These are phyloP conservation scores for Mucor ambiguus DNA, from an alignment of 371 early-diverging fungal species.

Conservation along the genomic window DNA sequence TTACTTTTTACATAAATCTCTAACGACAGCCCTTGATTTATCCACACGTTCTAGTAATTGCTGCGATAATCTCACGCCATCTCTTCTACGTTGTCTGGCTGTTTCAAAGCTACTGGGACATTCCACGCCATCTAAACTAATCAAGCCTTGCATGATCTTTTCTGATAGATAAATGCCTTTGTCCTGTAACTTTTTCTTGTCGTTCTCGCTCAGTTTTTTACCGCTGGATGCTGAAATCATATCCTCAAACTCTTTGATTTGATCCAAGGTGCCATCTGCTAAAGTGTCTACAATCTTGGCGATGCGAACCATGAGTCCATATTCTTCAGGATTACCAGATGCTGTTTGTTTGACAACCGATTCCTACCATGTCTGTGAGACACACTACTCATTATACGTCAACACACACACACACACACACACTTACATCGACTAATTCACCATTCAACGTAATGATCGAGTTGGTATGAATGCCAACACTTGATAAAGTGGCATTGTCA, in stretches of 20 bases:
- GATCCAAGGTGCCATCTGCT: slow-evolving; percentile 11
- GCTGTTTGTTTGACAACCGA: slow-evolving; percentile 53
- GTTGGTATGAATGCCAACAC: slow-evolving; percentile 55
- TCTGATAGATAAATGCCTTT: slow-evolving; percentile 54
- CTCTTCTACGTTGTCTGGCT: slow-evolving; percentile 59
- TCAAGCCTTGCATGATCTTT: slow-evolving; percentile 55
- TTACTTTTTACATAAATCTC: slow-evolving; percentile 17
- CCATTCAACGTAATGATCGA: slow-evolving; percentile 56
- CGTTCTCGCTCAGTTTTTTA: slow-evolving; percentile 14
- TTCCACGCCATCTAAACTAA: slow-evolving; percentile 58
- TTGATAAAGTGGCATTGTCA: slow-evolving; percentile 57
- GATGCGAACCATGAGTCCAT: slow-evolving; percentile 41
- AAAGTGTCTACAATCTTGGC: slow-evolving; percentile 29
- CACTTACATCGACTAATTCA: slow-evolving; percentile 57
- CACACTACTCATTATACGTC: neutral
- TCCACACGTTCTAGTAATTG: slow-evolving; percentile 55
- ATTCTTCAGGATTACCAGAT: slow-evolving; percentile 57
- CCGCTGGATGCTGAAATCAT: slow-evolving; percentile 15
- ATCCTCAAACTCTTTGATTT: slow-evolving; percentile 28
- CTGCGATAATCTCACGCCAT: slow-evolving; percentile 59
- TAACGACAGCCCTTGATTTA: slow-evolving; percentile 30
- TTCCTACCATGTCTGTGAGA: slow-evolving; percentile 26
- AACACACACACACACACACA: neutral
- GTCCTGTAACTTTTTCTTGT: slow-evolving; percentile 49
- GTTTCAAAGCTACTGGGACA: slow-evolving; percentile 59